These are phyloP conservation scores for Scopulariopsis brevicaulis DNA, from an alignment of 2,329 filamentous ascomycete species.

Conservation along the genomic window DNA sequence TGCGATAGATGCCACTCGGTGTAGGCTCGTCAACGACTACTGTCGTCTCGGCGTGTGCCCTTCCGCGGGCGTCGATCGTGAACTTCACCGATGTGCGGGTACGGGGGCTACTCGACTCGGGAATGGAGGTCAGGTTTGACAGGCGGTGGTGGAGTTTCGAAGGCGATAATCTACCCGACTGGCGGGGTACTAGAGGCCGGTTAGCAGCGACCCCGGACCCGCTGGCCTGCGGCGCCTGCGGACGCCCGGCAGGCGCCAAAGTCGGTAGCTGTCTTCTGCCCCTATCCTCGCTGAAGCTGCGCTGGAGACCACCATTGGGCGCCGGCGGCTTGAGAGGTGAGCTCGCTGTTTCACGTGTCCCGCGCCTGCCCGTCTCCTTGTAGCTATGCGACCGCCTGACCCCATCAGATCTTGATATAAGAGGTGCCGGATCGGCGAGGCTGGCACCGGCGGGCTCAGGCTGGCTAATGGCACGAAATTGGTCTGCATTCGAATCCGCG, in stretches of 20 bases:
- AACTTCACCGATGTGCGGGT: slow-evolving; percentile 48
- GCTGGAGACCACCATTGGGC: slow-evolving; percentile 34
- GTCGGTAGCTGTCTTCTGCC: slow-evolving; percentile 35
- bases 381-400: slow-evolving; percentile 33
- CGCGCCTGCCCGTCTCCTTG: slow-evolving; percentile 27
- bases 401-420: slow-evolving; percentile 13
- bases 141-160: slow-evolving; percentile 37
- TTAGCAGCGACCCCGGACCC: slow-evolving; percentile 3
- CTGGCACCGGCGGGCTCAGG: background rate
- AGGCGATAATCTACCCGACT: slow-evolving; percentile 38
- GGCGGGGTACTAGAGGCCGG: slow-evolving; percentile 12
- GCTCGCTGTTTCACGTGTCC: slow-evolving; percentile 26
- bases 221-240: slow-evolving; percentile 10
- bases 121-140: slow-evolving; percentile 44
- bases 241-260: slow-evolving; percentile 32
- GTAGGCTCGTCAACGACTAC: slow-evolving; percentile 23
- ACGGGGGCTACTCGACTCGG: slow-evolving; percentile 34
- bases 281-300: slow-evolving; percentile 42
- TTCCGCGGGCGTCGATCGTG: slow-evolving; percentile 50
- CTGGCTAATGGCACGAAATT: slow-evolving; percentile 8
- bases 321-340: slow-evolving; percentile 39
- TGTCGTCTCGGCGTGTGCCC: slow-evolving; percentile 43
- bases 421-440: slow-evolving; percentile 4
- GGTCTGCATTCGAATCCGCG: slow-evolving; percentile 28
- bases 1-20: slow-evolving; percentile 10